Base-by-base conservation (phyloP, 2,329 filamentous ascomycete genomes). In the Tolypocladium endophyticum region DNA sequence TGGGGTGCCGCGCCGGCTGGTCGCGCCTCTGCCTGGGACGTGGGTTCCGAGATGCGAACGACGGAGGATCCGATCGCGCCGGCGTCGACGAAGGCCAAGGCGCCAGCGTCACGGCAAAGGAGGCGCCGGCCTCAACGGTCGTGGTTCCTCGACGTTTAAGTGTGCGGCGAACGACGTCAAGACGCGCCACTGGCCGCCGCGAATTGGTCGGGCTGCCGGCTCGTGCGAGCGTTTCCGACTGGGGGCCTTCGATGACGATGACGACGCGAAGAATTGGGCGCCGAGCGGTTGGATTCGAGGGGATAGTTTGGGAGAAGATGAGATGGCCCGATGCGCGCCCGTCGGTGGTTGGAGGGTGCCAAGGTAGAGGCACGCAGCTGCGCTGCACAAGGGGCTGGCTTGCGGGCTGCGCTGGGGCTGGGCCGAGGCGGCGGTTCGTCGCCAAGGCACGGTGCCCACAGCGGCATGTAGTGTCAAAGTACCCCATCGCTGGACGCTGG, bases 1-100 rank as follows among this genome's bases (percentile, higher is more conserved):
- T 75, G 73, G 67, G 59, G 65, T 64, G 59, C 62, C 61, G 64
- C 68, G 65, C 64, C 64, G 30, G 52, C 47, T 47, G 57, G 56
- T 52, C 54, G 59, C 60, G 45, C 52, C 30, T n/a, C 41, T 7
- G 14, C 33, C n/a, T 2, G 20, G 57, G 28, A 47, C 12, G 41
- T 47, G 28, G 38, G 18, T n/a, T 35, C 7, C 3, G 50, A 7
- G 50, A 16, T 36, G 50, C 18, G 23, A 16, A 54, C 2, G 30
- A 18, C 20, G 28, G n/a, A 16, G 30, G 20, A 7, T 3, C 23
- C 20, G 20, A 16, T 4, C 11, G 50, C n/a, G 18, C 30, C 20
- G 28, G 30, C 50, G 50, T 23, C 50, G 20, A 33, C 18, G 47
- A 52, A 18, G 50, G 30, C 20, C 50, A 53, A 23, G 1, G 20